phyloP scores from a whole-genome alignment of 306 rosid species.

The Fragaria ananassa region DNA sequence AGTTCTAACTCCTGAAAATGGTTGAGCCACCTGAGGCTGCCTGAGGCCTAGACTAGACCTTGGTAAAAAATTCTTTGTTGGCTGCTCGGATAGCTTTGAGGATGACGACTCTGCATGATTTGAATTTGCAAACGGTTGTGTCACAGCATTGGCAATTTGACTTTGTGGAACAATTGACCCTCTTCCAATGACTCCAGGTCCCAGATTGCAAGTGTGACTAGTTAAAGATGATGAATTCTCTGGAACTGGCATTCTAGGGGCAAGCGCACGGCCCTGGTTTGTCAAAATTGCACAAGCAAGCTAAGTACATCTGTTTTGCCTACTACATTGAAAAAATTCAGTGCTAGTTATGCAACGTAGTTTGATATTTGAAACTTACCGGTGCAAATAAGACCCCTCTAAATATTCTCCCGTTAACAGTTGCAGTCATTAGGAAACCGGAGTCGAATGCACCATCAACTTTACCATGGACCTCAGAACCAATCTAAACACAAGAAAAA shows the following conservation, averaged over 20 bases:
- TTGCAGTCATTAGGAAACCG: slow-evolving; percentile 77
- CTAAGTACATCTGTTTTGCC: background rate
- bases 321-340: background rate
- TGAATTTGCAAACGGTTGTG: slow-evolving; percentile 38
- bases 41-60: slow-evolving; percentile 34
- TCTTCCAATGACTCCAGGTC: slow-evolving; percentile 29
- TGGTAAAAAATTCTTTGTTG: slow-evolving; percentile 21
- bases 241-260: background rate
- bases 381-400: slow-evolving; percentile 90
- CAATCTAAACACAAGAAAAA: slow-evolving; percentile 51
- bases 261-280: slow-evolving; percentile 46
- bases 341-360: background rate
- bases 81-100: slow-evolving; percentile 32
- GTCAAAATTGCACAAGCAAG: slow-evolving; percentile 10
- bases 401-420: slow-evolving; percentile 63
- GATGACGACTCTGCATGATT: slow-evolving; percentile 27
- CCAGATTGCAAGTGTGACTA: background rate
- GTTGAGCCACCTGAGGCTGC: slow-evolving; percentile 36
- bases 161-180: slow-evolving; percentile 40
- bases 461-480: slow-evolving; percentile 82
- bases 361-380: slow-evolving; percentile 42
- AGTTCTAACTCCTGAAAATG: slow-evolving; percentile 40
- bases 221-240: background rate
- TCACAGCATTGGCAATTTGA: slow-evolving; percentile 12
- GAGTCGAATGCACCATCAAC: slow-evolving; percentile 88